Evolutionary conservation across 495 filamentous ascomycete genomes (phyloP).

Genomic region (Sphaerosporella brunnea): DNA sequence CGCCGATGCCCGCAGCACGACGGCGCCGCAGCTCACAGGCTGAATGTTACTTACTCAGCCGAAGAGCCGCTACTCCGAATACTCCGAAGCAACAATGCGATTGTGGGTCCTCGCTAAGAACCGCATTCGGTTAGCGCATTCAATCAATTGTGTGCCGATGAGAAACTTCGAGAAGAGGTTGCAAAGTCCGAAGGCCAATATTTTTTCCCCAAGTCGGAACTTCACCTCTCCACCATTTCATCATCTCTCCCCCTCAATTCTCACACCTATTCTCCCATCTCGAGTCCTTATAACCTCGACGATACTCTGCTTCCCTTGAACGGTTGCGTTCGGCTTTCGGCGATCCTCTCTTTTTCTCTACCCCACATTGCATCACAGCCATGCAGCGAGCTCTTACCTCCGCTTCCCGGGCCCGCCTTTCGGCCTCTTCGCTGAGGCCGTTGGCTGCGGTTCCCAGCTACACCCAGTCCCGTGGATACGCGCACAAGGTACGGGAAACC

Average conservation of each 20-base stretch:
- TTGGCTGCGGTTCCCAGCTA: conserved; percentile 11
- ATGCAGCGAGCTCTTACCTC: conserved; percentile 27
- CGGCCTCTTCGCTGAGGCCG: conserved; percentile 10
- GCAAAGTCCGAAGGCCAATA: neutral
- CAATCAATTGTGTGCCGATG: no score
- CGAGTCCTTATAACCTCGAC: neutral
- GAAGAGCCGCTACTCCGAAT: no score
- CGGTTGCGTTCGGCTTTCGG: conserved; percentile 2
- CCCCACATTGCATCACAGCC: neutral
- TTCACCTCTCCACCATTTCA: conserved; percentile 1
- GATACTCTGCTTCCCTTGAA: conserved; percentile 3
- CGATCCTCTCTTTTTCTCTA: neutral
- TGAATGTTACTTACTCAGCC: no score
- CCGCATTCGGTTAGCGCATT: no score
- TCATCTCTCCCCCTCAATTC: conserved; percentile 5
- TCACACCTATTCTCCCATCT: no score
- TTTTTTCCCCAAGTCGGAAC: conserved; percentile 4
- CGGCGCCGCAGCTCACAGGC: no score
- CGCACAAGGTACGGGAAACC: conserved; percentile 25
- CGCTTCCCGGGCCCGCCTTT: conserved; percentile 17
- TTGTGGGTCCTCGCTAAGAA: no score
- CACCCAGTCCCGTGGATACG: conserved; percentile 23
- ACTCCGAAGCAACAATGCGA: no score
- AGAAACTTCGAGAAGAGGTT: neutral
- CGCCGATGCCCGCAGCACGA: no score